Evolutionary conservation across 768 basidiomycete genomes (phyloP).

Genomic region (Naganishia onofrii): DNA sequence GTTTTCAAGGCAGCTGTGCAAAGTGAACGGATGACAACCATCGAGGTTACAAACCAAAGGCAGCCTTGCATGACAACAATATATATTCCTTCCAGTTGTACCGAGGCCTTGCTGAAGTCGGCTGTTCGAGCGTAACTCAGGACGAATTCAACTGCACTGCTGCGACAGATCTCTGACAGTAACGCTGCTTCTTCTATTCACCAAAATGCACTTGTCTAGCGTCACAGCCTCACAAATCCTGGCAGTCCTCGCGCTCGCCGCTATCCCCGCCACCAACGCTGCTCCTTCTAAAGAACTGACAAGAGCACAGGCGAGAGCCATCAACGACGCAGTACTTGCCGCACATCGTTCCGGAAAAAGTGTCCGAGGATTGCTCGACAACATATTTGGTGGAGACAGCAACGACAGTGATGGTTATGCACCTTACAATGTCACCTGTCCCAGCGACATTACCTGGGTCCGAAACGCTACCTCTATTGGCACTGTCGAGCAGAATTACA

Average conservation of each 20-base stretch:
- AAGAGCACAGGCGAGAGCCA: constrained; percentile 22
- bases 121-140: background rate
- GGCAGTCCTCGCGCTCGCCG: background rate
- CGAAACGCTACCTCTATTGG: constrained; percentile 38
- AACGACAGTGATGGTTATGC: constrained; percentile 35
- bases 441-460: constrained; percentile 41
- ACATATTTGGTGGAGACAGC: constrained; percentile 27
- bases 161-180: background rate
- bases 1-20: background rate
- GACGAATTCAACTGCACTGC: background rate
- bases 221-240: background rate
- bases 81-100: too few relatives aligned
- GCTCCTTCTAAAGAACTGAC: constrained; percentile 16
- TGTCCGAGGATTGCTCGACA: constrained; percentile 12
- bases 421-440: constrained; percentile 45
- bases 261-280: background rate
- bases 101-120: too few relatives aligned
- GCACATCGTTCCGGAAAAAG: constrained; percentile 18
- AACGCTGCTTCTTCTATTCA: background rate
- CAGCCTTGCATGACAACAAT: too few relatives aligned
- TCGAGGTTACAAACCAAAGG: background rate
- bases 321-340: constrained; percentile 3
- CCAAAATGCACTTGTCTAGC: constrained; percentile 20
- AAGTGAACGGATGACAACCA: background rate
- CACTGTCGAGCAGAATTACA: constrained; percentile 38